Evolutionary conservation across 2,329 filamentous ascomycete species (phyloP).

Genomic region (Alternaria panax): DNA sequence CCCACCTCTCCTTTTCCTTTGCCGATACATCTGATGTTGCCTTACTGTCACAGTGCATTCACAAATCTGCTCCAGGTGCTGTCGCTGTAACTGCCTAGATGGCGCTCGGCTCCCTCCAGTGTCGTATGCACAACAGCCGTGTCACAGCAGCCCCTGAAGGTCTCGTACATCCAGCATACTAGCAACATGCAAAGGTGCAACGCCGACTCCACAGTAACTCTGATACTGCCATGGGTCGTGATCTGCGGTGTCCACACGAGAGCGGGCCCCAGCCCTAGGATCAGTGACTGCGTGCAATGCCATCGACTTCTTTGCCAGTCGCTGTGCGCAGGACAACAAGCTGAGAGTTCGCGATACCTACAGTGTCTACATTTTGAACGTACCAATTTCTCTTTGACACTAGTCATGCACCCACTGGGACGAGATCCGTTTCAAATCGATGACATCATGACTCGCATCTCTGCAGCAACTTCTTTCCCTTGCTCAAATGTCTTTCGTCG

Average conservation of each 20-base stretch:
- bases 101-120: not conserved
- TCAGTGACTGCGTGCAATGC: not conserved
- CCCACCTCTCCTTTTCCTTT: not conserved
- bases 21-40: not conserved
- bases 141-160: not conserved
- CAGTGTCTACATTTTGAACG: not conserved
- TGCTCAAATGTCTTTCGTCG: slow-evolving; percentile 6
- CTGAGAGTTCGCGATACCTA: not conserved
- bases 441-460: slow-evolving; percentile 47
- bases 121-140: not conserved
- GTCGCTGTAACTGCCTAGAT: not conserved
- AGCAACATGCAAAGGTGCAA: slow-evolving; percentile 2
- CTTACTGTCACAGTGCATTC: not conserved
- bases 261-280: not conserved
- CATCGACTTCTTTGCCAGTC: not conserved
- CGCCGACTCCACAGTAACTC: not conserved
- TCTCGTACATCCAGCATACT: not conserved
- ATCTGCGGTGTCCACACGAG: slow-evolving; percentile 1
- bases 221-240: not conserved
- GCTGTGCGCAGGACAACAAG: not conserved
- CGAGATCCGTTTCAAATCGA: slow-evolving; percentile 40
- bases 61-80: not conserved
- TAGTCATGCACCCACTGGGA: slow-evolving; percentile 34
- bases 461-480: slow-evolving; percentile 4
- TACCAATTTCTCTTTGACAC: slow-evolving; percentile 7